Evolutionary conservation across 257 asterid genomes (phyloP), one percentile per base, ranked within the genome.

Genomic region (Catharanthus roseus): DNA sequence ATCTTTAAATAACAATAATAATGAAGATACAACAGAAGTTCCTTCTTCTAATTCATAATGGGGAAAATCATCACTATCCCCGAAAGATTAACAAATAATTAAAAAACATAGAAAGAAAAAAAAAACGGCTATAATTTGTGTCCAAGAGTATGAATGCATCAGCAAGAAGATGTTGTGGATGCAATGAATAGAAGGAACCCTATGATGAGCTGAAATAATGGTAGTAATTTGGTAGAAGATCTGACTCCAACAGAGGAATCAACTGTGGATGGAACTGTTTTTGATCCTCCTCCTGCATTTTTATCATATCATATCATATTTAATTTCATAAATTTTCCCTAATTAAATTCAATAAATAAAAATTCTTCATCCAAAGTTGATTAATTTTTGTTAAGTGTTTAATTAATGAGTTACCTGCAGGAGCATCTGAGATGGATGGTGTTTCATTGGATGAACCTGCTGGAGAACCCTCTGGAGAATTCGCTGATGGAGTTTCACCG

Each of bases 261-360:
- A 33, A 74, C 72, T 49, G 69, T 72, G 6, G 88, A 53, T 1
- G 87, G 88, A 62, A 70, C 74, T 26, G 73, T 72, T 69, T 82
- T 88, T 2, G 90, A 85, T 45, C 89, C 90, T 75, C 77, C 18
- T 13, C 23, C 80, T 47, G 57, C 38, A 78, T 38, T 24, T 9
- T 53, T 69, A n/a, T n/a, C n/a, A n/a, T n/a, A n/a, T n/a, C n/a
- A n/a, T n/a, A n/a, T n/a, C n/a, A n/a, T 23, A 29, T 36, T 49
- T 42, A 67, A 57, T 65, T 45, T 12, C 49, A 18, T 10, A 5
- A 19, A 11, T 12, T 64, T 15, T 23, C 11, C 18, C 29, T 42
- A 12, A 21, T 10, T 41, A 41, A 41, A 2, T 12, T 41, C 6
- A 26, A 55, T 6, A 23, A 19, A 55, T n/a, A n/a, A n/a, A n/a